Percentiles rank a stretch among this genome's conserved stretches.
Evolutionary conservation across 2,329 filamentous ascomycete genomes (phyloP).

Genomic region (Hymenoscyphus albidus): DNA sequence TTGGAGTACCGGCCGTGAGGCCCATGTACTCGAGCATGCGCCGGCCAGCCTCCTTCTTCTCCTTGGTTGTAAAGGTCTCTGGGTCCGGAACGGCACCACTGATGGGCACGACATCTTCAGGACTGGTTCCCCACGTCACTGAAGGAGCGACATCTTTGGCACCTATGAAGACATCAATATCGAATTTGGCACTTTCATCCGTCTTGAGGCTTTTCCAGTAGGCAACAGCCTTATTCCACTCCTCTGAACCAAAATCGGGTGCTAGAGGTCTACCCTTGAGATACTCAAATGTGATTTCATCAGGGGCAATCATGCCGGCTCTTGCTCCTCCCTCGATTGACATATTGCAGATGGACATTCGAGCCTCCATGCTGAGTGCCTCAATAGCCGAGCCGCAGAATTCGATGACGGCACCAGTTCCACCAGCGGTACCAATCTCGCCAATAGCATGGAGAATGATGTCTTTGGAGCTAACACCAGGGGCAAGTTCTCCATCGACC

Average conservation of each 20-base stretch:
- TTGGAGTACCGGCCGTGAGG: slow-evolving; percentile 75
- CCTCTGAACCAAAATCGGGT: slow-evolving; percentile 74
- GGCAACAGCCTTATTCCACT: slow-evolving; percentile 83
- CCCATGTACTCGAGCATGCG: slow-evolving; percentile 97
- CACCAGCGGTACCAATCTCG: slow-evolving; percentile 89
- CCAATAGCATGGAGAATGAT: slow-evolving; percentile 91
- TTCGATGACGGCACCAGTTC: slow-evolving; percentile 92
- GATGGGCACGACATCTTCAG: slow-evolving; percentile 94
- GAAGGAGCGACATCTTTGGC: slow-evolving; percentile 91
- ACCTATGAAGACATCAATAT: slow-evolving; percentile 84
- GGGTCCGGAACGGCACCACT: slow-evolving; percentile 87
- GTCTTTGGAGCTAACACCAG: slow-evolving; percentile 95
- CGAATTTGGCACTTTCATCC: slow-evolving; percentile 84
- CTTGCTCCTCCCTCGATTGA: slow-evolving; percentile 93
- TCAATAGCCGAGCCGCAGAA: slow-evolving; percentile 95
- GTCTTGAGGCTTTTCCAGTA: slow-evolving; percentile 88
- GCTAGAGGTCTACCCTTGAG: slow-evolving; percentile 87
- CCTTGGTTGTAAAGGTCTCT: slow-evolving; percentile 75
- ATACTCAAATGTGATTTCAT: slow-evolving; percentile 91
- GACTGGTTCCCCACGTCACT: slow-evolving; percentile 94
- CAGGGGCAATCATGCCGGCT: slow-evolving; percentile 94
- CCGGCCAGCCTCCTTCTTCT: slow-evolving; percentile 74
- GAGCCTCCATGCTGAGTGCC: slow-evolving; percentile 85
- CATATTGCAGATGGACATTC: slow-evolving; percentile 99
- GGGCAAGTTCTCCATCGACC: slow-evolving; percentile 83